Evolutionary conservation across 2,329 filamentous ascomycete species (phyloP).

Genomic region (Aspergillus versicolor): DNA sequence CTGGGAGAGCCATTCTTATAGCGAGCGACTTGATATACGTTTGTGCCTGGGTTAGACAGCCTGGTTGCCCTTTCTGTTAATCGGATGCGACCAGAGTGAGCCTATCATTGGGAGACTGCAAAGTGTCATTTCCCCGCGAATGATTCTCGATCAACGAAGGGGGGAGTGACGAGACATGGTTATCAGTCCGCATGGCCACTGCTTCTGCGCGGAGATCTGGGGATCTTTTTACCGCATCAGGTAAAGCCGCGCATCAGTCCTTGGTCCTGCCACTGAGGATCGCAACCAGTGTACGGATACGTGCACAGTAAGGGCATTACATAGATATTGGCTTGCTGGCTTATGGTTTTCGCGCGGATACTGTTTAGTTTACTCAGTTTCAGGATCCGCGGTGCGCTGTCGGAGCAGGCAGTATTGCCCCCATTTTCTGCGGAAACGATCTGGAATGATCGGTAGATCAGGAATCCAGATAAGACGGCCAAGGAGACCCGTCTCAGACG

Average conservation of each 20-base stretch:
- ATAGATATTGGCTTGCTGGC: not conserved
- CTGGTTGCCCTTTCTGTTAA: slow-evolving; percentile 27
- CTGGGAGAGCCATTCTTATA: not conserved
- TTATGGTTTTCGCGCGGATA: not conserved
- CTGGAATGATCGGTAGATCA: slow-evolving; percentile 66
- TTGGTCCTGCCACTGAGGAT: not conserved
- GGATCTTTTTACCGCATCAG: slow-evolving; percentile 40
- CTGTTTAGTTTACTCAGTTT: not conserved
- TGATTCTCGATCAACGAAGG: slow-evolving; percentile 8
- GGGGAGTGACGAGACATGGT: slow-evolving; percentile 8
- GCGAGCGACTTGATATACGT: not conserved
- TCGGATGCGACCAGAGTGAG: slow-evolving; percentile 25
- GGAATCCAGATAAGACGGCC: slow-evolving; percentile 83
- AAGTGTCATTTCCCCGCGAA: slow-evolving; percentile 5
- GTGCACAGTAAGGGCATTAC: not conserved
- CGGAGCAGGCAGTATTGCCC: slow-evolving; percentile 82
- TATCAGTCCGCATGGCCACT: slow-evolving; percentile 6
- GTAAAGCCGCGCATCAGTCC: slow-evolving; percentile 25
- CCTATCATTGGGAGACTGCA: not conserved
- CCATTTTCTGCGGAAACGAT: slow-evolving; percentile 72
- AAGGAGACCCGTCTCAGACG: slow-evolving; percentile 68
- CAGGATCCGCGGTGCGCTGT: slow-evolving; percentile 42
- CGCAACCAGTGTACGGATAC: slow-evolving; percentile 20
- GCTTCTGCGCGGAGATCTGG: not conserved
- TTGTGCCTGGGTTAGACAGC: not conserved